Conservation (phyloP, 108 stramenopile genomes). For the Fistulifera pelliculosa region DNA sequence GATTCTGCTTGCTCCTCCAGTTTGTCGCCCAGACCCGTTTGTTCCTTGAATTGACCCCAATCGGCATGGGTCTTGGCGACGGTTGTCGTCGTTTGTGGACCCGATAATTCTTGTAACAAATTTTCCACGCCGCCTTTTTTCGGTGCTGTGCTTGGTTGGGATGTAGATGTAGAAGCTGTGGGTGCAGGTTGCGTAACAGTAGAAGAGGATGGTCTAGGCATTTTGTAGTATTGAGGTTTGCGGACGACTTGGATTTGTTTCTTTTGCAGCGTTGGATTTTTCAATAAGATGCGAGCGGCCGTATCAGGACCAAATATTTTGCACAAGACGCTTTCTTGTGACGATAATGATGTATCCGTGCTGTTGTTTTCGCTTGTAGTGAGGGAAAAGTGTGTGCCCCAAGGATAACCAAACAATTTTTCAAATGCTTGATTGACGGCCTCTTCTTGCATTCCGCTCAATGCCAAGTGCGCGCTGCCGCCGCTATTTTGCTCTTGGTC, state of each 20-base stretch:
- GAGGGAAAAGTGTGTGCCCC: slow-evolving; percentile 29
- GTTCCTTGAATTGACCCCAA: slow-evolving; percentile 86
- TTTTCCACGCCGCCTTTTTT: slow-evolving; percentile 35
- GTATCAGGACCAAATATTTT: slow-evolving; percentile 43
- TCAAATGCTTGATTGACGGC: slow-evolving; percentile 68
- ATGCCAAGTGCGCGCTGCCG: not conserved
- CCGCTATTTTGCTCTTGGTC: not conserved
- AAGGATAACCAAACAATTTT: slow-evolving; percentile 62
- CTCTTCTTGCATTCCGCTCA: not conserved
- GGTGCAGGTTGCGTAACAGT: slow-evolving; percentile 9
- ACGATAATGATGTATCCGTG: not conserved
- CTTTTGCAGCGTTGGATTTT: not conserved
- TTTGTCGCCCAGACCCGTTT: slow-evolving; percentile 62
- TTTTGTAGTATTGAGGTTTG: slow-evolving; percentile 3
- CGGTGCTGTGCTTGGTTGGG: not conserved
- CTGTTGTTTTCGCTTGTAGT: not conserved
- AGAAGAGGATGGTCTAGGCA: not conserved
- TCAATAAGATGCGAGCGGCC: slow-evolving; percentile 21
- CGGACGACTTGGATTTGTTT: not conserved
- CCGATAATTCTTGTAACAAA: slow-evolving; percentile 53
- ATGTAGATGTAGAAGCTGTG: not conserved
- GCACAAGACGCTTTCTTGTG: slow-evolving; percentile 1
- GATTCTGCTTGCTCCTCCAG: slow-evolving; percentile 63
- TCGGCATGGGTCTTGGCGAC: slow-evolving; percentile 78
- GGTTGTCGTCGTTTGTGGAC: slow-evolving; percentile 62